Evolutionary conservation across 2,329 filamentous ascomycete genomes (phyloP).

Genomic region (Fusarium sp.): DNA sequence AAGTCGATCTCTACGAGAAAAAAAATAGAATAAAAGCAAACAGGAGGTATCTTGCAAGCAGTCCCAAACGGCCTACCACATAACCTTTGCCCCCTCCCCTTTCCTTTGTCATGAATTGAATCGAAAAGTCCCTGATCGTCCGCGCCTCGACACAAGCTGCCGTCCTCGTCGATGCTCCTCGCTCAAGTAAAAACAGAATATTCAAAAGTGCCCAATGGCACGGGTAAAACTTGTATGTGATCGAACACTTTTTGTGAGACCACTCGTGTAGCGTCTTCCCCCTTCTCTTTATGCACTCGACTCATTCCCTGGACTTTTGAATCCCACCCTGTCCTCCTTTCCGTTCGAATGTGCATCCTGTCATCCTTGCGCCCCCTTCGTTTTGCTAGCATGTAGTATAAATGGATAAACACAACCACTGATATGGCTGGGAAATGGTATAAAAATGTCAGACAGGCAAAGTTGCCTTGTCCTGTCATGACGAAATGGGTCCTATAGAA

Average conservation of each 20-base stretch:
- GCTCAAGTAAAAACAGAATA: constrained; percentile 32
- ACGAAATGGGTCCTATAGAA: neutral
- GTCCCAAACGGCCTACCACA: constrained; percentile 25
- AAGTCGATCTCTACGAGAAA: constrained; percentile 13
- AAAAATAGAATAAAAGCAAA: constrained; percentile 18
- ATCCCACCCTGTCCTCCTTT: neutral
- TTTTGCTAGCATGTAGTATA: neutral
- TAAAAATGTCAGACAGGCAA: neutral
- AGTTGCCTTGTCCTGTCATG: neutral
- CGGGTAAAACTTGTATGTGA: neutral
- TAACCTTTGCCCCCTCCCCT: constrained; percentile 8
- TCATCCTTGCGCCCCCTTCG: neutral
- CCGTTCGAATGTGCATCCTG: neutral
- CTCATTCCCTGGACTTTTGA: neutral
- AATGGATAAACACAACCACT: neutral
- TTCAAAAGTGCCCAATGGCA: constrained; percentile 25
- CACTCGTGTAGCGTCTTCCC: constrained; percentile 8
- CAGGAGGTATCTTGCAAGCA: constrained; percentile 37
- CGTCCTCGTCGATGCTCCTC: constrained; percentile 36
- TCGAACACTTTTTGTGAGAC: neutral
- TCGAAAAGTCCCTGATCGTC: constrained; percentile 16
- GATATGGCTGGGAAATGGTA: neutral
- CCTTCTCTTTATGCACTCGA: neutral
- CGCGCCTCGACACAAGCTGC: constrained; percentile 15
- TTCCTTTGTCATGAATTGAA: constrained; percentile 30